These are phyloP conservation scores for Trebouxia sp. DNA, from an alignment of 139 green algal genomes.

Conservation along the genomic window DNA sequence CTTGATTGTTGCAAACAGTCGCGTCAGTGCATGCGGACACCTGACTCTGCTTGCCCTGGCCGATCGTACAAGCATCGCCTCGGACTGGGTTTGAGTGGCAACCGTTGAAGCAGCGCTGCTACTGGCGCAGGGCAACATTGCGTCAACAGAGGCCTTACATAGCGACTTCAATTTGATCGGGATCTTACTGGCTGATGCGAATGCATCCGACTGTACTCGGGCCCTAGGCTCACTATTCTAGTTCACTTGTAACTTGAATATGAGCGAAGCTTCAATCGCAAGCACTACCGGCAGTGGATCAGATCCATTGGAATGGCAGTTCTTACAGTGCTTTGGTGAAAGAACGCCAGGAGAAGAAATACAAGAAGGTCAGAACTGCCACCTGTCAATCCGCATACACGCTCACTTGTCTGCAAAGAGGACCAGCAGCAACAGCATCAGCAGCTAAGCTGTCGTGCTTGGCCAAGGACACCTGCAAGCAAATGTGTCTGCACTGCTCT, in stretches of 20 bases:
- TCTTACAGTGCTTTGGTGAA: slow-evolving; percentile 98
- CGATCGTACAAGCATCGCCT: neutral
- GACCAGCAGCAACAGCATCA: neutral
- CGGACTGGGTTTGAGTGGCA: slow-evolving; percentile 5
- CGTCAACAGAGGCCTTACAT: too few relatives aligned
- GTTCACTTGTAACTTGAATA: slow-evolving; percentile 23
- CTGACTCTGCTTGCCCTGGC: too few relatives aligned
- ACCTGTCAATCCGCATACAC: neutral
- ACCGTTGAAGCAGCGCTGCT: slow-evolving; percentile 1
- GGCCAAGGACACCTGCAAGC: neutral
- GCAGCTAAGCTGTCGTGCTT: neutral
- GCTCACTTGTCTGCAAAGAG: too few relatives aligned
- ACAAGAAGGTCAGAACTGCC: slow-evolving; percentile 81
- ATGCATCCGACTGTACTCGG: neutral
- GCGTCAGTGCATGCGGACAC: too few relatives aligned
- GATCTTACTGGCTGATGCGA: too few relatives aligned
- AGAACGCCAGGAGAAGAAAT: slow-evolving; percentile 91
- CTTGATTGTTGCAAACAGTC: too few relatives aligned
- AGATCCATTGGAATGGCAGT: slow-evolving; percentile 81
- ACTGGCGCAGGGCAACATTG: too few relatives aligned
- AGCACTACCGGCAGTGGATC: neutral
- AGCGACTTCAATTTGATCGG: too few relatives aligned
- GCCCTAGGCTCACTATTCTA: slow-evolving; percentile 16
- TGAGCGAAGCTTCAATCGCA: slow-evolving; percentile 10
- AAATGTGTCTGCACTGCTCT: too few relatives aligned